Conservation (phyloP, 305 asterid genomes). For the Fraxinus albicans region DNA sequence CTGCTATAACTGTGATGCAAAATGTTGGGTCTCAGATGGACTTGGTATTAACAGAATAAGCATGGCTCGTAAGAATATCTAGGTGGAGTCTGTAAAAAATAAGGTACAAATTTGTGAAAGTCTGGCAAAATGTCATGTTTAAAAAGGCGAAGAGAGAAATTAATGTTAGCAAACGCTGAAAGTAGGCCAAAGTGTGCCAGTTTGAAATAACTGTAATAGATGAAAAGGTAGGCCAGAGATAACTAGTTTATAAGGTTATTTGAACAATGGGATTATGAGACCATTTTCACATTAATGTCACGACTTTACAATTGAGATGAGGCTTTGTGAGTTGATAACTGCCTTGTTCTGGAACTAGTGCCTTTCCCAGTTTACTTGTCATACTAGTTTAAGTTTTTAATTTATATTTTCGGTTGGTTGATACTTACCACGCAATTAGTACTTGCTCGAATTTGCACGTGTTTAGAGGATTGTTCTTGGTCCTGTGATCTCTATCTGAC, state of each 20-base stretch:
- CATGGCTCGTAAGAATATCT: background rate
- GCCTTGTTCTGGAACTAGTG: background rate
- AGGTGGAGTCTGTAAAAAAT: background rate
- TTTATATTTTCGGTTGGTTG: background rate
- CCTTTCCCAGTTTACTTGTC: background rate
- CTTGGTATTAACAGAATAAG: background rate
- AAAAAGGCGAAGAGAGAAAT: background rate
- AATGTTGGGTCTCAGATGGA: background rate
- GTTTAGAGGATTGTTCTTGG: background rate
- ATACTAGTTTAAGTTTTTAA: too few species aligned
- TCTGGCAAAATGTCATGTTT: background rate
- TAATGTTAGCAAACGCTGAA: background rate
- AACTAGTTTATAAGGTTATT: background rate
- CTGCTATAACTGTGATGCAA: background rate
- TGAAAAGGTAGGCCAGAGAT: background rate
- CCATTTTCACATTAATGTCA: background rate
- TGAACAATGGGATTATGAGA: background rate
- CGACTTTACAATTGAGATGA: background rate
- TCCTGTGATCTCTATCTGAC: background rate
- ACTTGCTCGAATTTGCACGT: background rate
- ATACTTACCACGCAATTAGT: background rate
- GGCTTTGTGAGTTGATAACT: background rate
- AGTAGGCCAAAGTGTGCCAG: background rate
- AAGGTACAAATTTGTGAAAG: background rate
- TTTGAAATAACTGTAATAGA: background rate